A percentile compares a stretch with the other conserved stretches of the same genome.
These are phyloP conservation scores for Prunus mume DNA, from an alignment of 306 rosid species.

Conservation along the genomic window DNA sequence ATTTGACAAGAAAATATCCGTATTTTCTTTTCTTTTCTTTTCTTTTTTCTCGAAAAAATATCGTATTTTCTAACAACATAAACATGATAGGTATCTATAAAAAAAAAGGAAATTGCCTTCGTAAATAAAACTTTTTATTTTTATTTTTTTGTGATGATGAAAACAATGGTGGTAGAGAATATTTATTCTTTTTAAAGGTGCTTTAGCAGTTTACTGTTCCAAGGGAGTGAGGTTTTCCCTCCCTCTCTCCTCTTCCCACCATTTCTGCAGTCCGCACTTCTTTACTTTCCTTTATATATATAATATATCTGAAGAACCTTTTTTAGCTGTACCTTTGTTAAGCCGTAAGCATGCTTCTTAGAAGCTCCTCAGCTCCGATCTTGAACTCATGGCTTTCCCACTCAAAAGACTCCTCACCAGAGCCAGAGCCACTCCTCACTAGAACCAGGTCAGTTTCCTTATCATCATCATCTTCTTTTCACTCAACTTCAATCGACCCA, in stretches of 20 bases:
- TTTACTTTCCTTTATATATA: background rate
- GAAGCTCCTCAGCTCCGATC: constrained; percentile 65
- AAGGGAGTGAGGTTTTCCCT: background rate
- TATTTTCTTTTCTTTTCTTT: no score
- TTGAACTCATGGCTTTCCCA: constrained; percentile 49
- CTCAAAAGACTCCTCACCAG: constrained; percentile 39
- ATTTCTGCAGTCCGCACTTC: background rate
- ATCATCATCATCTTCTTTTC: background rate
- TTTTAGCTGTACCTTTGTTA: background rate
- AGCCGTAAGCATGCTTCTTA: constrained; percentile 50
- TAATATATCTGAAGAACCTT: background rate
- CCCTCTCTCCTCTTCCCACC: constrained; percentile 7
- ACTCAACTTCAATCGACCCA: constrained; percentile 3
- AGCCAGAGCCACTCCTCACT: constrained; percentile 35
- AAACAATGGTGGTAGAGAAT: background rate
- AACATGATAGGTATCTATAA: no score
- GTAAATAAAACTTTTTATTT: no score
- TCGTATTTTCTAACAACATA: no score
- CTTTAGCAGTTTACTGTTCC: background rate
- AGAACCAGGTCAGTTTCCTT: constrained; percentile 42
- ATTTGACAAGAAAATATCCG: no score
- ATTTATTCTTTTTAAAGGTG: background rate
- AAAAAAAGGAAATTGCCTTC: background rate
- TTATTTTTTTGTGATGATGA: no score
- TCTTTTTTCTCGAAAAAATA: no score